Percentiles rank a stretch among this genome's conserved stretches.
Evolutionary conservation across 768 basidiomycete species (phyloP).

Genomic region (Pleurotus eryngii): DNA sequence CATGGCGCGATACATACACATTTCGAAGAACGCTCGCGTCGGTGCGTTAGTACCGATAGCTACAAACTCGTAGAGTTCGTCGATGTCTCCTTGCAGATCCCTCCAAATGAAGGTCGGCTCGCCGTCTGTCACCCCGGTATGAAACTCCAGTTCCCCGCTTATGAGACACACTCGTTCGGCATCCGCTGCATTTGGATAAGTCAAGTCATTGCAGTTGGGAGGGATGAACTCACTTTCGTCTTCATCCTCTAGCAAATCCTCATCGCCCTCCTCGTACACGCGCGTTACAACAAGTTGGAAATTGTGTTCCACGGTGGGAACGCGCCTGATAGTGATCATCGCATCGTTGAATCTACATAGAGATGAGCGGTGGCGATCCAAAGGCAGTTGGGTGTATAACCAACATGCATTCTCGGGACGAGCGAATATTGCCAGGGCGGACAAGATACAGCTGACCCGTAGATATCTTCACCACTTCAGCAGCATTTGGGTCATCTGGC

Average conservation of each 20-base stretch:
- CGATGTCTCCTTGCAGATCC: conserved; percentile 86
- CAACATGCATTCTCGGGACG: conserved; percentile 96
- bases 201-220: background rate
- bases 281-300: conserved; percentile 94
- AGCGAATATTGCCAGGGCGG: conserved; percentile 86
- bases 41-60: conserved; percentile 74
- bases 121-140: conserved; percentile 66
- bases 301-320: conserved; percentile 71
- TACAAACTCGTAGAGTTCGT: conserved; percentile 93
- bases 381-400: too few species aligned
- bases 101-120: conserved; percentile 88
- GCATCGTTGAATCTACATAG: conserved; percentile 84
- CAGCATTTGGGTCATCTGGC: conserved; percentile 88
- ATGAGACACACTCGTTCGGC: conserved; percentile 93
- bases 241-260: conserved; percentile 91
- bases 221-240: conserved; percentile 66
- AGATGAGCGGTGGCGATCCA: background rate
- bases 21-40: conserved; percentile 86
- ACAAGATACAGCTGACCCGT: conserved; percentile 90
- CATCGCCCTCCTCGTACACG: conserved; percentile 96
- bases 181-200: conserved; percentile 55
- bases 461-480: conserved; percentile 93
- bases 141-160: conserved; percentile 86
- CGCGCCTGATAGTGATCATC: conserved; percentile 88
- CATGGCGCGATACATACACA: conserved; percentile 93